These are phyloP conservation scores for Kockiozyma suomiensis DNA, from an alignment of 805 yeast genomes.

Conservation along the genomic window DNA sequence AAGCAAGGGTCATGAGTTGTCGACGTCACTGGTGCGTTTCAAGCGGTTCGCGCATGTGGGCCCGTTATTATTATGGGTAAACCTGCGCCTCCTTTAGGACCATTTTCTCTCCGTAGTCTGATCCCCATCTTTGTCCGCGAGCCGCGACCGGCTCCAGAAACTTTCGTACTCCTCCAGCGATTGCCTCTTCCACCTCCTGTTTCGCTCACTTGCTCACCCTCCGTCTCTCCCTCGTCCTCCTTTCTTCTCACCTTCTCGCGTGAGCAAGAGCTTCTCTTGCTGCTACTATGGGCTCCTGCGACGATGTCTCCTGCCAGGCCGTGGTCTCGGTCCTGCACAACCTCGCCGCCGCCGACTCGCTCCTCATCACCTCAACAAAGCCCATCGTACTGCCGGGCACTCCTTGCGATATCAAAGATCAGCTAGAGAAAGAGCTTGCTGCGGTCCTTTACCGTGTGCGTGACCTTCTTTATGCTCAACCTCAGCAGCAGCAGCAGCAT, in stretches of 20 bases:
- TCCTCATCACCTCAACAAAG: conserved; percentile 30
- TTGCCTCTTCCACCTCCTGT: neutral
- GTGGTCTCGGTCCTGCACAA: conserved; percentile 34
- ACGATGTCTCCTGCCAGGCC: conserved; percentile 34
- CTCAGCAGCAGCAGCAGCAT: conserved; percentile 6
- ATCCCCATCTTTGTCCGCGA: too few relatives aligned
- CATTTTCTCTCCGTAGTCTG: too few relatives aligned
- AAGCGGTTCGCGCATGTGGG: too few relatives aligned
- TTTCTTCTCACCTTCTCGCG: neutral
- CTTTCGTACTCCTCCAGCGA: neutral
- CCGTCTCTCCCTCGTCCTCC: neutral
- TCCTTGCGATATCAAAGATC: conserved; percentile 34
- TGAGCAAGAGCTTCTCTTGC: neutral
- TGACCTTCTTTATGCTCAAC: conserved; percentile 21
- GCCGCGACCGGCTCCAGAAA: neutral
- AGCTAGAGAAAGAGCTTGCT: conserved; percentile 33
- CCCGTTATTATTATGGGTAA: too few relatives aligned
- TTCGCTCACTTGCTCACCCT: neutral
- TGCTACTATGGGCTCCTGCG: conserved; percentile 30
- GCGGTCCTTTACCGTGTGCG: conserved; percentile 32
- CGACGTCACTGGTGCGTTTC: too few relatives aligned
- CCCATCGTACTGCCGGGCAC: conserved; percentile 32
- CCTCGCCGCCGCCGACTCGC: conserved; percentile 32
- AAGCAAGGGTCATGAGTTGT: too few relatives aligned
- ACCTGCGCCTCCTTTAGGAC: too few relatives aligned